These are phyloP conservation scores for Aspergillus sp. DNA, from an alignment of 2,329 filamentous ascomycete species.

Conservation along the genomic window DNA sequence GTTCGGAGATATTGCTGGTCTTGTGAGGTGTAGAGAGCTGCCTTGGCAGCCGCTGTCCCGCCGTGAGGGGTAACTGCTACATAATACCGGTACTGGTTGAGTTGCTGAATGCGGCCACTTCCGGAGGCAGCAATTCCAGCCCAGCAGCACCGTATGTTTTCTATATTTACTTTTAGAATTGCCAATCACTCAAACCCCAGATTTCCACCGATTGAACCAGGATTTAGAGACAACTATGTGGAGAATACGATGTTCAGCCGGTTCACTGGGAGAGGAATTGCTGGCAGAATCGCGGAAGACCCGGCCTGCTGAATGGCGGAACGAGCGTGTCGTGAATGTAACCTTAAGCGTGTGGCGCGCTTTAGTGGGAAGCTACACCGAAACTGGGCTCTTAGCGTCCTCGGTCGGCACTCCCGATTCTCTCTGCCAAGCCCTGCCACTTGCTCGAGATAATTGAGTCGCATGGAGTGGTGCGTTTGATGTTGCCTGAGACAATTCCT, in stretches of 20 bases:
- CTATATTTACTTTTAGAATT: neutral
- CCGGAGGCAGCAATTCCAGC: neutral
- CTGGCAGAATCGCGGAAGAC: neutral
- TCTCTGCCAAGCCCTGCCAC: neutral
- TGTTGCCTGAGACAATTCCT: too few species aligned
- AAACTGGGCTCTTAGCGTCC: too few species aligned
- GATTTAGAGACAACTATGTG: neutral
- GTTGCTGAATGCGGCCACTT: neutral
- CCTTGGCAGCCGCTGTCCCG: neutral
- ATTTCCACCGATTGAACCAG: neutral
- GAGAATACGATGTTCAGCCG: too few species aligned
- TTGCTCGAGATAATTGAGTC: neutral
- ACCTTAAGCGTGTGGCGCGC: constrained; percentile 5
- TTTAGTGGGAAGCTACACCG: neutral
- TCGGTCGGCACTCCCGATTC: neutral
- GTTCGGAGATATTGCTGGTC: neutral
- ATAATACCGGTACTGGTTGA: neutral
- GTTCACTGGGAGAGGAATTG: neutral
- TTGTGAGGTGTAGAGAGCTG: neutral
- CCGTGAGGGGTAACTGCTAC: neutral
- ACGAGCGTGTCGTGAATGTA: neutral
- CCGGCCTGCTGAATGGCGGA: neutral
- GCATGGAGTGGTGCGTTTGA: too few species aligned
- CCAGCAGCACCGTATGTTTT: neutral
- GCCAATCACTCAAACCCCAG: neutral